Percentiles rank a stretch among this genome's conserved stretches.
Conservation (phyloP, 2,329 filamentous ascomycete genomes). For the Aspergillus thermomutatus region DNA sequence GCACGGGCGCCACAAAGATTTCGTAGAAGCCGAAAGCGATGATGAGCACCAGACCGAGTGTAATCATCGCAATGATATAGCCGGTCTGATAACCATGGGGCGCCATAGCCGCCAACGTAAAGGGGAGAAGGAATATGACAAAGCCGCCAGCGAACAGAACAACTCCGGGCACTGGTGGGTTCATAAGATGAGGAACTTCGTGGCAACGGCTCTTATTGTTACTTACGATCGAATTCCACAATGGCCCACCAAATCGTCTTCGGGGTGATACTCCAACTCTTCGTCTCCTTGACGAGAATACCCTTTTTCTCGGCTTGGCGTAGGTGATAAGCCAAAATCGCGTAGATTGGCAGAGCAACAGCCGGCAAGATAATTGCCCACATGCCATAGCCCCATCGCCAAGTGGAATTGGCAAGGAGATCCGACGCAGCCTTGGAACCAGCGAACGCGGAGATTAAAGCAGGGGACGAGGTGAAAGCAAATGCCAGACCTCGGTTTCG, state of each 20-base stretch:
- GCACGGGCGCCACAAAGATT: conserved; percentile 43
- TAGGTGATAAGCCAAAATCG: conserved; percentile 52
- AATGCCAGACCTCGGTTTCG: conserved; percentile 58
- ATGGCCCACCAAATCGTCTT: conserved; percentile 47
- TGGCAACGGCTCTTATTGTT: not conserved
- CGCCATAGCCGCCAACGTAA: conserved; percentile 49
- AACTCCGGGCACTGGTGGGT: conserved; percentile 48
- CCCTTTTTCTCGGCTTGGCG: conserved; percentile 53
- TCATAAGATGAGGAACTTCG: not conserved
- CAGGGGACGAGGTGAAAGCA: conserved; percentile 57
- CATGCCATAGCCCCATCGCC: conserved; percentile 60
- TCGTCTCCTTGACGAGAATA: conserved; percentile 40
- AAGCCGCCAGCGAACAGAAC: conserved; percentile 57
- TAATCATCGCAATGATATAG: conserved; percentile 48
- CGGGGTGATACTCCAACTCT: conserved; percentile 44
- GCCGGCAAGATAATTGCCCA: conserved; percentile 58
- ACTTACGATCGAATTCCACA: conserved; percentile 55
- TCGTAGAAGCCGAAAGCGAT: conserved; percentile 53
- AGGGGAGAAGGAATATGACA: conserved; percentile 42
- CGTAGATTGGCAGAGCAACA: conserved; percentile 53
- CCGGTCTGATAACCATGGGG: conserved; percentile 40
- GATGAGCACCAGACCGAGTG: conserved; percentile 53
- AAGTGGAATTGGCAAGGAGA: conserved; percentile 50
- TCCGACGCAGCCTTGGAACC: conserved; percentile 48
- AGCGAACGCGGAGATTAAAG: conserved; percentile 58